Conservation (phyloP, 2,329 filamentous ascomycete species). For the Colletotrichum lini region DNA sequence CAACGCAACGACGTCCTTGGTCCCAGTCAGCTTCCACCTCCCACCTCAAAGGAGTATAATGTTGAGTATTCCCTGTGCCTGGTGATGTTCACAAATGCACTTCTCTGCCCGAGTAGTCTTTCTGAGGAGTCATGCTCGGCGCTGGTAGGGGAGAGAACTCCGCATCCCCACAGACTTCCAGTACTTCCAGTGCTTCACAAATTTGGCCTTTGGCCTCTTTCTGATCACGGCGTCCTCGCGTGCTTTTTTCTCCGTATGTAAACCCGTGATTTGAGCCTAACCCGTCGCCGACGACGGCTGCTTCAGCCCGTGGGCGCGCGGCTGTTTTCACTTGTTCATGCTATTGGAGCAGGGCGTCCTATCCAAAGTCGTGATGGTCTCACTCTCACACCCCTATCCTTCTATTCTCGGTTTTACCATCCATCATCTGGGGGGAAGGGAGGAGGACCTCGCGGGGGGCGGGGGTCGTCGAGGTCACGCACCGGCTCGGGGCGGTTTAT, state of each 20-base stretch:
- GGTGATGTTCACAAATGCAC: too few relatives aligned
- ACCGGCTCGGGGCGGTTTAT: conserved; percentile 48
- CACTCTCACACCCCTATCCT: too few relatives aligned
- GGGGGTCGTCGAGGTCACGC: conserved; percentile 51
- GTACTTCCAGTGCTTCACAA: background rate
- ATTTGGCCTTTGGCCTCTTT: background rate
- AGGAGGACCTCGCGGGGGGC: conserved; percentile 44
- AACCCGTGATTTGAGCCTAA: too few relatives aligned
- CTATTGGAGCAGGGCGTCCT: conserved; percentile 51
- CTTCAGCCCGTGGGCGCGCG: conserved; percentile 47
- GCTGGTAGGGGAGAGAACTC: background rate
- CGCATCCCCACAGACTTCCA: background rate
- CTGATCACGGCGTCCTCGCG: too few relatives aligned
- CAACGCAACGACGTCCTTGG: background rate
- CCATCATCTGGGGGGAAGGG: background rate
- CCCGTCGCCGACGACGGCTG: conserved; percentile 28
- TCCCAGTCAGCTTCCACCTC: background rate
- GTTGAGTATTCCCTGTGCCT: background rate
- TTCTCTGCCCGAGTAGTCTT: background rate
- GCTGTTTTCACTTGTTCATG: conserved; percentile 50
- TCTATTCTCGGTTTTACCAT: too few relatives aligned
- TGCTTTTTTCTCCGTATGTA: background rate
- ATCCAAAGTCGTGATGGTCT: conserved; percentile 46
- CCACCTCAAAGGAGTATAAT: background rate
- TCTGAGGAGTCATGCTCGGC: background rate